Conservation (phyloP, 352 stramenopile genomes). For the Globisporangium cederbergense region DNA sequence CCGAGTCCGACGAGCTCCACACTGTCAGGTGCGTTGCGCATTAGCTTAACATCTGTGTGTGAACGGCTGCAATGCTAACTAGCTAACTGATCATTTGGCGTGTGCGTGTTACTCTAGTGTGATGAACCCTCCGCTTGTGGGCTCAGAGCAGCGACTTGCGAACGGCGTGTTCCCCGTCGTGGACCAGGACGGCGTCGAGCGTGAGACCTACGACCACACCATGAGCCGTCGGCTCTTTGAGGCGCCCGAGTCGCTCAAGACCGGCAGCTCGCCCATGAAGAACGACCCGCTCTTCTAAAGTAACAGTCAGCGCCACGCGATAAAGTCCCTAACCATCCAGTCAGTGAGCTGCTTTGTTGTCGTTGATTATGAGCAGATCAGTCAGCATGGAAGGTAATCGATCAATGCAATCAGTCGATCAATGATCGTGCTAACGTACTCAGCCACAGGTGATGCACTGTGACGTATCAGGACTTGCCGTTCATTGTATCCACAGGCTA, state of each 20-base stretch:
- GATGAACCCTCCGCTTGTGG: slow-evolving; percentile 77
- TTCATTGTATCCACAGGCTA: background rate
- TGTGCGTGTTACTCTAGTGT: slow-evolving; percentile 27
- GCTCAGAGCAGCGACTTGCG: slow-evolving; percentile 39
- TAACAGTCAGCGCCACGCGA: background rate
- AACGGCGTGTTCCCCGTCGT: slow-evolving; percentile 71
- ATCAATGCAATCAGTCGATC: background rate
- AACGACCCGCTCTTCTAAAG: slow-evolving; percentile 74
- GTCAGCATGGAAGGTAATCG: background rate
- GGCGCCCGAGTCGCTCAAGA: slow-evolving; percentile 70
- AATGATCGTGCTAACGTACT: background rate
- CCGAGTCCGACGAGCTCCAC: slow-evolving; percentile 61
- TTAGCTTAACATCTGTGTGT: no score
- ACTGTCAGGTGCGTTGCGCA: slow-evolving; percentile 40
- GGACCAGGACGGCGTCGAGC: slow-evolving; percentile 58
- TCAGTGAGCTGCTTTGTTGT: slow-evolving; percentile 4
- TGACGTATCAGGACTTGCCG: background rate
- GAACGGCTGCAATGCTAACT: background rate
- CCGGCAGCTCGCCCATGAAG: slow-evolving; percentile 74
- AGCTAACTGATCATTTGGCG: background rate
- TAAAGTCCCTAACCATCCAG: background rate
- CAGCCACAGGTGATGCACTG: background rate
- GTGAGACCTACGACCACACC: slow-evolving; percentile 48
- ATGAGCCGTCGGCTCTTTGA: slow-evolving; percentile 62
- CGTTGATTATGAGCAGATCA: background rate